Evolutionary conservation across 192 early-diverging fungal genomes (phyloP), one percentile per base, ranked within the genome.

Genomic region (Coemansia asiatica): DNA sequence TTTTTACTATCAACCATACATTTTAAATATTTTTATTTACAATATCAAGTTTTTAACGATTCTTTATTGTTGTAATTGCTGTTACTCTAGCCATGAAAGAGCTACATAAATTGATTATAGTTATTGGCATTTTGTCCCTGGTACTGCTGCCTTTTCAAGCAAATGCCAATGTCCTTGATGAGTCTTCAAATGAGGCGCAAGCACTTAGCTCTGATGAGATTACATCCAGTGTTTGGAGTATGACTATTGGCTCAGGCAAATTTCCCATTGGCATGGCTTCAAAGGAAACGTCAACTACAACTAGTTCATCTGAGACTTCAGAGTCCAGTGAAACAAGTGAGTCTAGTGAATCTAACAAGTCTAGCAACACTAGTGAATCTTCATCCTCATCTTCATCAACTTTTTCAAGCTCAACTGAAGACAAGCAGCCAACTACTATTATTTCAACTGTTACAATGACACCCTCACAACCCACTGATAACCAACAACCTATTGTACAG

Each of bases 281-380:
- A 26, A 64, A 56, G 23, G 63, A 55, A 40, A 56, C 63, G 9
- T 64, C 63, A 0, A 28, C 15, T 13, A 35, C 44, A 49, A 22
- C 28, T 9, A 51, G 19, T 0, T 15, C 31, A 33, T 36, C 56
- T 4, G 28, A 58, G 33, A 6, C n/a, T 21, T 58, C 33, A 1
- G 23, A 25, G 6, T 31, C 28, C 28, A 35, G 9, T 4, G 16
- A 29, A 28, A 4, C 27, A 28, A 28, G 23, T 55, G 27, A 28
- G 16, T 23, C 53, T 28, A n/a, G n/a, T n/a, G n/a, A n/a, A n/a
- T n/a, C n/a, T n/a, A n/a, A n/a, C n/a, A n/a, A n/a, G n/a, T n/a
- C n/a, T n/a, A n/a, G n/a, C n/a, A n/a, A n/a, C n/a, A n/a, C n/a
- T n/a, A n/a, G n/a, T n/a, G n/a, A n/a, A n/a, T n/a, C n/a, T n/a